Conservation (phyloP, 2,329 filamentous ascomycete species). For the Daldinia sp. region DNA sequence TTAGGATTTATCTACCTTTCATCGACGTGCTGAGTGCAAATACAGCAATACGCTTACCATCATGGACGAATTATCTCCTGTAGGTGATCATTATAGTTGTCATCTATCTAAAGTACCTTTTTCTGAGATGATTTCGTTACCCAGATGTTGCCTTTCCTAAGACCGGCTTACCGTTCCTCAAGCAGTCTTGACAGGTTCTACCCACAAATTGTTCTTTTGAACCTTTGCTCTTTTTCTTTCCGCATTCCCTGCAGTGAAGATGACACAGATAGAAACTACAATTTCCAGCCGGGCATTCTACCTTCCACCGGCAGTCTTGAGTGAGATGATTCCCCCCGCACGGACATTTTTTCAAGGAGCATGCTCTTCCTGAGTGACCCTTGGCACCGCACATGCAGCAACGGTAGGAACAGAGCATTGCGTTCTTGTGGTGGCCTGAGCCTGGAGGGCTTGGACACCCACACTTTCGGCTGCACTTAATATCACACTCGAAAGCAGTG, state of each 20-base stretch:
- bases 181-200: slow-evolving; percentile 50
- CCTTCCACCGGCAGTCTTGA: slow-evolving; percentile 57
- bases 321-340: slow-evolving; percentile 55
- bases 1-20: too few species aligned
- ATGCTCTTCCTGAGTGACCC: slow-evolving; percentile 55
- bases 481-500: slow-evolving; percentile 49
- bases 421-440: slow-evolving; percentile 51
- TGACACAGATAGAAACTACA: slow-evolving; percentile 54
- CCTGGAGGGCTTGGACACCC: slow-evolving; percentile 46
- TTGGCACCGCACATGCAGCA: slow-evolving; percentile 59
- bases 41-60: background rate
- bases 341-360: slow-evolving; percentile 52
- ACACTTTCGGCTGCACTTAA: slow-evolving; percentile 53
- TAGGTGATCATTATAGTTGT: background rate
- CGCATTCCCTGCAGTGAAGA: slow-evolving; percentile 55
- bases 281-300: slow-evolving; percentile 50
- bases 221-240: slow-evolving; percentile 42
- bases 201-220: slow-evolving; percentile 49
- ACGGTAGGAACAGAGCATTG: slow-evolving; percentile 54
- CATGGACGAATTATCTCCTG: background rate
- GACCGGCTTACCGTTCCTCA: slow-evolving; percentile 43
- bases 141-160: background rate
- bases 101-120: background rate
- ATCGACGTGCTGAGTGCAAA: background rate
- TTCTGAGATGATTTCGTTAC: background rate